phyloP scores from a whole-genome alignment of 2,329 filamentous ascomycete genomes.

The Arthroderma sp. region DNA sequence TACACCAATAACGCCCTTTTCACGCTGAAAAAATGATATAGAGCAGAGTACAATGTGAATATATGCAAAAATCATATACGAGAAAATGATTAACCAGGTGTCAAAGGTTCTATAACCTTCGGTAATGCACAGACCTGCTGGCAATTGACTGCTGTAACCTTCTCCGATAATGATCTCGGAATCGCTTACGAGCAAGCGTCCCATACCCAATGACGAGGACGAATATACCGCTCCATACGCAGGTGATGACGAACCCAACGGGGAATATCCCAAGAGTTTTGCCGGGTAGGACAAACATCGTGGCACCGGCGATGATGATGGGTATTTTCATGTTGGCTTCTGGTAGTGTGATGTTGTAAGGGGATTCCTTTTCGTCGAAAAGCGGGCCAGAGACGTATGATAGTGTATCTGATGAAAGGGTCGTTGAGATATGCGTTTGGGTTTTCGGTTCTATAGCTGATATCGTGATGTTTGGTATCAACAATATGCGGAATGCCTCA shows the following conservation, averaged over 20 bases:
- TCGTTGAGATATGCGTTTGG: conserved; percentile 12
- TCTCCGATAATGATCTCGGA: conserved; percentile 20
- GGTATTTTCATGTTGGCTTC: conserved; percentile 13
- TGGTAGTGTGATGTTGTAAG: conserved; percentile 16
- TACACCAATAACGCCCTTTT: too few relatives aligned
- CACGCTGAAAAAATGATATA: too few relatives aligned
- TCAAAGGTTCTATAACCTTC: background rate
- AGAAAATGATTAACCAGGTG: background rate
- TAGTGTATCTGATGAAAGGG: conserved; percentile 21
- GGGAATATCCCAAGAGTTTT: conserved; percentile 20
- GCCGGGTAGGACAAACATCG: conserved; percentile 21
- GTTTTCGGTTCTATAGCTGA: conserved; percentile 13
- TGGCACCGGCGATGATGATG: conserved; percentile 14
- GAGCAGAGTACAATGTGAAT: too few relatives aligned
- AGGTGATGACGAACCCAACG: conserved; percentile 20
- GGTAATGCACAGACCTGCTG: background rate
- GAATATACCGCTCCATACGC: conserved; percentile 21
- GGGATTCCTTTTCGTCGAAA: conserved; percentile 11
- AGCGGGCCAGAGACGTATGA: conserved; percentile 25
- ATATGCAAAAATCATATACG: too few relatives aligned
- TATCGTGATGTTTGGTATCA: conserved; percentile 23
- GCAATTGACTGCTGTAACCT: conserved; percentile 8
- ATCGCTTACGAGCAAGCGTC: conserved; percentile 20
- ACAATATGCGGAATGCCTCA: conserved; percentile 18
- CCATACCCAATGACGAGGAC: conserved; percentile 20